These are phyloP conservation scores for Ceratocystis albifundus DNA, from an alignment of 2,329 filamentous ascomycete species.

Conservation along the genomic window DNA sequence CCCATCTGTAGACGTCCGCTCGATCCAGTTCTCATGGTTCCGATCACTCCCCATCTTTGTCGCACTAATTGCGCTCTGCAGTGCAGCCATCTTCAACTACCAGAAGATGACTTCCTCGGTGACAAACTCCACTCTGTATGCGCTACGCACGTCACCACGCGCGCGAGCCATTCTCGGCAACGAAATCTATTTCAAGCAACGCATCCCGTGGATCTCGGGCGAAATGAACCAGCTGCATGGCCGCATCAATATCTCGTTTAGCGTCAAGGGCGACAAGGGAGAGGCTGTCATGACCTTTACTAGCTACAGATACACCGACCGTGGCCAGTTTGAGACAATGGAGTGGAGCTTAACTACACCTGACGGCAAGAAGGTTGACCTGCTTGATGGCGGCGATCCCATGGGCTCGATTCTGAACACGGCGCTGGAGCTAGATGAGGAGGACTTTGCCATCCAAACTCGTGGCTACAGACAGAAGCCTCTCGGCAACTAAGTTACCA, in stretches of 20 bases:
- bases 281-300: conserved; percentile 68
- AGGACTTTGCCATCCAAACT: conserved; percentile 32
- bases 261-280: conserved; percentile 66
- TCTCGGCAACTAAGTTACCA: neutral
- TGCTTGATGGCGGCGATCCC: conserved; percentile 62
- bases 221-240: conserved; percentile 92
- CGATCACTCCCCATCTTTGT: conserved; percentile 73
- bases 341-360: conserved; percentile 75
- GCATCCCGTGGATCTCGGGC: conserved; percentile 73
- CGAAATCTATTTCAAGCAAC: conserved; percentile 67
- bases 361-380: conserved; percentile 51
- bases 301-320: conserved; percentile 53
- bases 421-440: conserved; percentile 30
- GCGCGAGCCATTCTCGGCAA: conserved; percentile 75
- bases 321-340: conserved; percentile 66
- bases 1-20: conserved; percentile 32
- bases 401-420: conserved; percentile 45
- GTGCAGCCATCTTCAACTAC: conserved; percentile 96
- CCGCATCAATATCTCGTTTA: conserved; percentile 73
- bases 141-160: conserved; percentile 64
- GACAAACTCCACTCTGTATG: conserved; percentile 82
- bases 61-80: conserved; percentile 55
- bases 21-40: conserved; percentile 48
- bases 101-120: conserved; percentile 83
- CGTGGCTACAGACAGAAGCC: conserved; percentile 43